Evolutionary conservation across 768 basidiomycete genomes (phyloP).

Genomic region (Tulasnella sp.): DNA sequence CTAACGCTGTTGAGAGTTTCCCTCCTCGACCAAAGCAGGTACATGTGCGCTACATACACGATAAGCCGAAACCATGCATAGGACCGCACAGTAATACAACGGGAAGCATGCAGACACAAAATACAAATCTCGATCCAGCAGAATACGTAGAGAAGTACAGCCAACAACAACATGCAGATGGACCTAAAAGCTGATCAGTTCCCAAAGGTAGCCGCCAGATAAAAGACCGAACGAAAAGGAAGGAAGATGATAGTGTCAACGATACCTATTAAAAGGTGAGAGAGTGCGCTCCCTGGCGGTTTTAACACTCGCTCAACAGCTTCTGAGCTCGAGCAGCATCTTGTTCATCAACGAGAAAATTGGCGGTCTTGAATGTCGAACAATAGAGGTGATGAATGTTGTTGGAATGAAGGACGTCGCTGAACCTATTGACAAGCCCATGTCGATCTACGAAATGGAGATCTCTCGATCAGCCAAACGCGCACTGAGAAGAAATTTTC

Average conservation of each 20-base stretch:
- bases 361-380: constrained; percentile 76
- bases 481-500: neutral
- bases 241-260: too few relatives aligned
- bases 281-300: neutral
- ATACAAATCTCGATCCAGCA: too few relatives aligned
- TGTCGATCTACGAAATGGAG: constrained; percentile 49
- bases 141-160: neutral
- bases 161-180: neutral
- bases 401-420: constrained; percentile 60
- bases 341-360: constrained; percentile 48
- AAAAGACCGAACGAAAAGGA: neutral
- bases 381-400: constrained; percentile 79
- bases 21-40: too few relatives aligned
- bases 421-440: constrained; percentile 70
- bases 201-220: neutral
- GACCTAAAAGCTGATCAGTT: neutral
- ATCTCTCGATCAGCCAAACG: constrained; percentile 1
- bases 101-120: too few relatives aligned
- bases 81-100: too few relatives aligned
- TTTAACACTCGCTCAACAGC: constrained; percentile 15
- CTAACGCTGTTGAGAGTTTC: too few relatives aligned
- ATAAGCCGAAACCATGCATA: too few relatives aligned
- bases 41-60: too few relatives aligned
- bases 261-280: neutral
- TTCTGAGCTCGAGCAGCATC: constrained; percentile 22